Evolutionary conservation across 129 eudicot genomes (phyloP).

Genomic region (Lactuca saligna): DNA sequence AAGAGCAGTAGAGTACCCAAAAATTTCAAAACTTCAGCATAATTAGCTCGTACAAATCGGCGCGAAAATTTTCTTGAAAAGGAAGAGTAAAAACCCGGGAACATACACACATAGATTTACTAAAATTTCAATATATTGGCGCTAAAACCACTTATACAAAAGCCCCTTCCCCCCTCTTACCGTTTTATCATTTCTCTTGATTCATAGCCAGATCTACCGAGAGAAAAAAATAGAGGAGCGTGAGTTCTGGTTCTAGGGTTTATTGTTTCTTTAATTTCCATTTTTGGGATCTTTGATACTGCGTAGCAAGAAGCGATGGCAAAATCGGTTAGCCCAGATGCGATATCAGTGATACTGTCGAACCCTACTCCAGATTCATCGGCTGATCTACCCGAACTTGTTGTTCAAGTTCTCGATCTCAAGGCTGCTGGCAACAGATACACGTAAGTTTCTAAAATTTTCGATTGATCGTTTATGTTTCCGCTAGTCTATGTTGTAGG

Average conservation of each 20-base stretch:
- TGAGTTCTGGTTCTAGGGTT: constrained; percentile 9
- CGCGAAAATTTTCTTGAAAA: constrained; percentile 16
- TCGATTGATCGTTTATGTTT: neutral
- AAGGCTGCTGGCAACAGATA: constrained; percentile 68
- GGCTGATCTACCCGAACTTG: constrained; percentile 54
- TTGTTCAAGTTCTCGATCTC: constrained; percentile 83
- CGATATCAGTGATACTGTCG: constrained; percentile 56
- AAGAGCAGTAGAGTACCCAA: neutral
- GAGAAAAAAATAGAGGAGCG: constrained; percentile 3
- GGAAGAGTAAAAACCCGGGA: constrained; percentile 12
- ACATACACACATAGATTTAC: neutral
- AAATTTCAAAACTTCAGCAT: neutral
- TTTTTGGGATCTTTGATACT: neutral
- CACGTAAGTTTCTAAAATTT: constrained; percentile 33
- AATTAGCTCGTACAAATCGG: neutral
- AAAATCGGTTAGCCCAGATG: constrained; percentile 62
- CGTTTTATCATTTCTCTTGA: constrained; percentile 15
- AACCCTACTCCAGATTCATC: constrained; percentile 76
- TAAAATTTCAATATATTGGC: constrained; percentile 24
- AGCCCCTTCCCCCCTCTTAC: constrained; percentile 8
- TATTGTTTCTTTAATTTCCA: neutral
- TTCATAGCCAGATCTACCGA: constrained; percentile 10
- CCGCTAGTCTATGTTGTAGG: neutral
- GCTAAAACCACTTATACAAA: constrained; percentile 33
- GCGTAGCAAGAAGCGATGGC: constrained; percentile 37